A percentile compares a stretch with the other conserved stretches of the same genome.
These are phyloP conservation scores for Trichosporon sp. DNA, from an alignment of 1,284 basidiomycete species.

Conservation along the genomic window DNA sequence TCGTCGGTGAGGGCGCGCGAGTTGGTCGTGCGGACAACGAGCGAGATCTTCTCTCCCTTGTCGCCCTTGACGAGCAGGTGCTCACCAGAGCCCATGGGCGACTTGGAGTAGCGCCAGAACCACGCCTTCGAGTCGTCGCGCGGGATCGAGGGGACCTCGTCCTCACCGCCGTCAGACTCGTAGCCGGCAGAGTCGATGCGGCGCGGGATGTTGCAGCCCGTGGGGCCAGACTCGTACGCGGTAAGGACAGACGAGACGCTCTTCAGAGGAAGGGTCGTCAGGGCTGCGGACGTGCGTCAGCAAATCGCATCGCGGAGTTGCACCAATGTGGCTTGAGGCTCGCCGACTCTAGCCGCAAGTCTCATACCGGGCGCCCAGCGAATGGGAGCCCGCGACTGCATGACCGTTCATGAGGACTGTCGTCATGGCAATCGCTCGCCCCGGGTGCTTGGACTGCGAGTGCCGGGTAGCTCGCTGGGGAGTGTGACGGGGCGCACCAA, in stretches of 20 bases:
- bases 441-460: neutral
- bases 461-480: neutral
- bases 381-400: neutral
- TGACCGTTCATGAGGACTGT: neutral
- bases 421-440: conserved; percentile 3
- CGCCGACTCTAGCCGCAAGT: conserved; percentile 17
- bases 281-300: conserved; percentile 35
- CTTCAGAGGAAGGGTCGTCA: conserved; percentile 50
- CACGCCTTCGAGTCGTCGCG: conserved; percentile 47
- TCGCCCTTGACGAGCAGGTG: conserved; percentile 53
- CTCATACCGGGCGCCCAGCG: neutral
- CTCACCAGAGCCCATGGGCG: conserved; percentile 57
- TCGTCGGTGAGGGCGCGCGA: conserved; percentile 51
- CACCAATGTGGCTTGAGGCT: conserved; percentile 2
- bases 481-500: neutral
- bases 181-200: conserved; percentile 53
- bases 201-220: conserved; percentile 35
- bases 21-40: conserved; percentile 57
- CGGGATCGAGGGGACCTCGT: conserved; percentile 34
- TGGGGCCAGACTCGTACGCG: conserved; percentile 47
- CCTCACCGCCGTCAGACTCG: conserved; percentile 54
- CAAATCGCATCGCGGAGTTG: conserved; percentile 9
- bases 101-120: conserved; percentile 55
- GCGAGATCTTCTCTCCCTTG: conserved; percentile 43
- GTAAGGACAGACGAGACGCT: conserved; percentile 51